Conservation (phyloP, 2,329 filamentous ascomycete species). For the Polytolypa hystricis region DNA sequence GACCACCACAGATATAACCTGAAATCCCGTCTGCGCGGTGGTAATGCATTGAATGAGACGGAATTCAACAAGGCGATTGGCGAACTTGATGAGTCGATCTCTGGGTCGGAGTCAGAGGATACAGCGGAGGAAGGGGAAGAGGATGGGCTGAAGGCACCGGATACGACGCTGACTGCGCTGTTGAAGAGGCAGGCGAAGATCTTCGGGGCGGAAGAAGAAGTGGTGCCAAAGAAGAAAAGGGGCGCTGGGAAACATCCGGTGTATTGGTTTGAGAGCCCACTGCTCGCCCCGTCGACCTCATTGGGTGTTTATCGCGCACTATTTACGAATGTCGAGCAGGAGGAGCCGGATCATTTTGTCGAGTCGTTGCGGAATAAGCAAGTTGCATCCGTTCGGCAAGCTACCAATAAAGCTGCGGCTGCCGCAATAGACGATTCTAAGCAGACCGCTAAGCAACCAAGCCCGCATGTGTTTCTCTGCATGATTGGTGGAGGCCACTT, state of each 20-base stretch:
- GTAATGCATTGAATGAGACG: conserved; percentile 58
- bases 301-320: conserved; percentile 79
- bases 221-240: conserved; percentile 37
- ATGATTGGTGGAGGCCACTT: conserved; percentile 99
- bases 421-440: conserved; percentile 35
- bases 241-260: conserved; percentile 60
- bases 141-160: conserved; percentile 34
- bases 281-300: conserved; percentile 64
- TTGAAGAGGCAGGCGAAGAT: conserved; percentile 75
- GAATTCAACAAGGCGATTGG: conserved; percentile 83
- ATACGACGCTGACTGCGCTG: conserved; percentile 56
- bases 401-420: conserved; percentile 25
- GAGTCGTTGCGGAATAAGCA: conserved; percentile 68
- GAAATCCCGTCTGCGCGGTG: conserved; percentile 75
- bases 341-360: conserved; percentile 50
- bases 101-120: conserved; percentile 57
- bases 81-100: conserved; percentile 86
- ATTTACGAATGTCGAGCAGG: conserved; percentile 61
- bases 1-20: conserved; percentile 92
- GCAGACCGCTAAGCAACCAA: conserved; percentile 53
- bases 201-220: conserved; percentile 42
- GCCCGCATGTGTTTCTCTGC: conserved; percentile 85
- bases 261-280: conserved; percentile 72
- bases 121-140: conserved; percentile 50
- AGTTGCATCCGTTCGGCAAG: conserved; percentile 47